phyloP scores from a whole-genome alignment of 805 yeast genomes.

The Candida tammaniensis region DNA sequence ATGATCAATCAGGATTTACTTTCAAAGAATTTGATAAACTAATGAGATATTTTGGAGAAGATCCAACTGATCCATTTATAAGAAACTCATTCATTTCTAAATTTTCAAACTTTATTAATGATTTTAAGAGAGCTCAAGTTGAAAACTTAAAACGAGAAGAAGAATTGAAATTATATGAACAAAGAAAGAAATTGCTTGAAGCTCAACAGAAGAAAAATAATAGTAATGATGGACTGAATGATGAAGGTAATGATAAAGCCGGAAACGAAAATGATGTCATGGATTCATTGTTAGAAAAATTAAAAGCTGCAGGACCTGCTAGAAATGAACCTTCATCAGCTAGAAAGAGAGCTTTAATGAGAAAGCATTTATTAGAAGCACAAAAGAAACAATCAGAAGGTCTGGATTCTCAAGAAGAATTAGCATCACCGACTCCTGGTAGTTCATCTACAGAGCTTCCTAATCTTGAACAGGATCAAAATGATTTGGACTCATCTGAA shows the following conservation, averaged over 20 bases:
- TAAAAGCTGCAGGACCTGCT: slow-evolving; percentile 81
- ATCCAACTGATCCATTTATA: slow-evolving; percentile 51
- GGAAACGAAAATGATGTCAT: slow-evolving; percentile 58
- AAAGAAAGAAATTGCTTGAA: slow-evolving; percentile 63
- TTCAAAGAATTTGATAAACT: slow-evolving; percentile 52
- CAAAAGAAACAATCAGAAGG: slow-evolving; percentile 10
- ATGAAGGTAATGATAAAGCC: slow-evolving; percentile 30
- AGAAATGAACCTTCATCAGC: slow-evolving; percentile 78
- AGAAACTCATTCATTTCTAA: slow-evolving; percentile 61
- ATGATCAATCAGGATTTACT: slow-evolving; percentile 50
- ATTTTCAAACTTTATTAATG: slow-evolving; percentile 56
- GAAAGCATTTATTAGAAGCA: slow-evolving; percentile 53
- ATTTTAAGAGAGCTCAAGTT: slow-evolving; percentile 60
- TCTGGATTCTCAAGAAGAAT: slow-evolving; percentile 1
- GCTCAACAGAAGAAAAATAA: slow-evolving; percentile 33
- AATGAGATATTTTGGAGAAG: slow-evolving; percentile 74
- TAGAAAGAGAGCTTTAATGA: slow-evolving; percentile 72
- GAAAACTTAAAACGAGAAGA: slow-evolving; percentile 70
- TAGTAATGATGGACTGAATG: slow-evolving; percentile 24
- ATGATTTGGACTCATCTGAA: slow-evolving; percentile 7
- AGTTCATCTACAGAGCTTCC: neutral
- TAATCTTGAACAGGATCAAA: slow-evolving; percentile 9
- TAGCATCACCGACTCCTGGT: slow-evolving; percentile 9
- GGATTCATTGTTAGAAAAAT: slow-evolving; percentile 82
- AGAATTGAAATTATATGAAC: slow-evolving; percentile 67